A percentile compares a stretch with the other conserved stretches of the same genome.
Evolutionary conservation across 2,329 filamentous ascomycete species (phyloP).

Genomic region (Aschersonia sp.): DNA sequence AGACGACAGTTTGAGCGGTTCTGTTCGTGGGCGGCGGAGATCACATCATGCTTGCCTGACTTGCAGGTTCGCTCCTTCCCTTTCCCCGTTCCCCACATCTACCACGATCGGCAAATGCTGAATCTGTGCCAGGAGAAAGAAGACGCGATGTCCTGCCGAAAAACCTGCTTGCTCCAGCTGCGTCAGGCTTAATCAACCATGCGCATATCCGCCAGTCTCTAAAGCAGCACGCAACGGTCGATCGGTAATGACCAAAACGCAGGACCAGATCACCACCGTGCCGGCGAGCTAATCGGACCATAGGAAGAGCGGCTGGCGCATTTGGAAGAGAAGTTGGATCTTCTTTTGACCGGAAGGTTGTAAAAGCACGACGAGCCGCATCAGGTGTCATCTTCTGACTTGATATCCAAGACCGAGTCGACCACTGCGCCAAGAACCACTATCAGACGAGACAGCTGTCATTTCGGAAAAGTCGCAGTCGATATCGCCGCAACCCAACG

Average conservation of each 20-base stretch:
- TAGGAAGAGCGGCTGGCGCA: slow-evolving; percentile 35
- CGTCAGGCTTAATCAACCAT: slow-evolving; percentile 29
- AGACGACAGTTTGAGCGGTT: slow-evolving; percentile 12
- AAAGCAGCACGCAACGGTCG: slow-evolving; percentile 23
- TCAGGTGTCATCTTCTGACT: slow-evolving; percentile 13
- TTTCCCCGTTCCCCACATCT: background rate
- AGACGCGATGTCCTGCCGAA: slow-evolving; percentile 35
- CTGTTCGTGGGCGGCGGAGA: slow-evolving; percentile 19
- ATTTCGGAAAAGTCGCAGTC: slow-evolving; percentile 20
- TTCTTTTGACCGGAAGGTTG: slow-evolving; percentile 28
- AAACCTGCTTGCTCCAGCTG: slow-evolving; percentile 36
- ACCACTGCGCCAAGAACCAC: slow-evolving; percentile 11
- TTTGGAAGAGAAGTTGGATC: slow-evolving; percentile 36
- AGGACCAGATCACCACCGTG: background rate
- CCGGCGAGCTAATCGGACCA: background rate
- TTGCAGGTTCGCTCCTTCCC: slow-evolving; percentile 24
- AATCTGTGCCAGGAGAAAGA: slow-evolving; percentile 23
- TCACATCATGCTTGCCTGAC: slow-evolving; percentile 29
- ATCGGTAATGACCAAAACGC: slow-evolving; percentile 20
- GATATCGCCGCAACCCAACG: slow-evolving; percentile 12
- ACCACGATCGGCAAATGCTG: background rate
- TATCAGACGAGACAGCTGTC: slow-evolving; percentile 15
- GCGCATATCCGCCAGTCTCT: slow-evolving; percentile 25
- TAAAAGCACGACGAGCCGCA: slow-evolving; percentile 1
- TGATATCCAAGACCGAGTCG: slow-evolving; percentile 13